Percentiles rank a stretch among this genome's conserved stretches.
These are phyloP conservation scores for Colletotrichum sp. DNA, from an alignment of 2,329 filamentous ascomycete species.

Conservation along the genomic window DNA sequence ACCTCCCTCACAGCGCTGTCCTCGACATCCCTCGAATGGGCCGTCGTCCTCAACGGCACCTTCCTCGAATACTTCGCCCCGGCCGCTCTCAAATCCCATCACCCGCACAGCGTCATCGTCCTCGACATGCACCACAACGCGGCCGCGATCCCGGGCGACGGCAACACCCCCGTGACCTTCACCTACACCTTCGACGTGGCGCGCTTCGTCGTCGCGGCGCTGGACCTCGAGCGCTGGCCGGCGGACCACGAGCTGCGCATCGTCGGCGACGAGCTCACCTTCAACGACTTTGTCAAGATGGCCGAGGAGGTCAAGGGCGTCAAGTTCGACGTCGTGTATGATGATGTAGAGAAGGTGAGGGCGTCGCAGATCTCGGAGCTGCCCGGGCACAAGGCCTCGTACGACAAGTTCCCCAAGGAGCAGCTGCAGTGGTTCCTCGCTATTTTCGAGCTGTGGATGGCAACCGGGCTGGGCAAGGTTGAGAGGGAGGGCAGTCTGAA, in stretches of 20 bases:
- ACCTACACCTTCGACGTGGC: slow-evolving; percentile 56
- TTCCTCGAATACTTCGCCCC: slow-evolving; percentile 52
- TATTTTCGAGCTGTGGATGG: slow-evolving; percentile 24
- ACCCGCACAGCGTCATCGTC: slow-evolving; percentile 42
- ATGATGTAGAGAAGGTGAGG: slow-evolving; percentile 34
- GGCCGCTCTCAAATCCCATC: slow-evolving; percentile 38
- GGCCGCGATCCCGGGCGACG: slow-evolving; percentile 54
- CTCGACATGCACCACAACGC: slow-evolving; percentile 47
- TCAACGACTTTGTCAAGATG: slow-evolving; percentile 44
- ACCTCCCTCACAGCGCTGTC: background rate
- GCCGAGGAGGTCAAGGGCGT: slow-evolving; percentile 37
- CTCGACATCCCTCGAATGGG: slow-evolving; percentile 35
- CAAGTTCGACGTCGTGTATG: slow-evolving; percentile 36
- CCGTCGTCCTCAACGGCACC: slow-evolving; percentile 42
- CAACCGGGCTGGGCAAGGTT: slow-evolving; percentile 22
- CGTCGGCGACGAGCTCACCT: slow-evolving; percentile 45
- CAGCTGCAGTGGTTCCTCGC: slow-evolving; percentile 24
- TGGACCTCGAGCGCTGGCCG: slow-evolving; percentile 50
- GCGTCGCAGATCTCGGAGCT: slow-evolving; percentile 35
- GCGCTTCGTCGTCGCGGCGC: slow-evolving; percentile 43
- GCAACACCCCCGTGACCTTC: slow-evolving; percentile 45
- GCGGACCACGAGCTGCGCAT: slow-evolving; percentile 30
- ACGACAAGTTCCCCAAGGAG: slow-evolving; percentile 14
- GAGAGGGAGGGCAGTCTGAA: slow-evolving; percentile 24
- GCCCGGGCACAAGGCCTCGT: slow-evolving; percentile 20